A percentile compares a stretch with the other conserved stretches of the same genome.
phyloP scores from a whole-genome alignment of 2,329 filamentous ascomycete species.

The Xylariaceae sp. region DNA sequence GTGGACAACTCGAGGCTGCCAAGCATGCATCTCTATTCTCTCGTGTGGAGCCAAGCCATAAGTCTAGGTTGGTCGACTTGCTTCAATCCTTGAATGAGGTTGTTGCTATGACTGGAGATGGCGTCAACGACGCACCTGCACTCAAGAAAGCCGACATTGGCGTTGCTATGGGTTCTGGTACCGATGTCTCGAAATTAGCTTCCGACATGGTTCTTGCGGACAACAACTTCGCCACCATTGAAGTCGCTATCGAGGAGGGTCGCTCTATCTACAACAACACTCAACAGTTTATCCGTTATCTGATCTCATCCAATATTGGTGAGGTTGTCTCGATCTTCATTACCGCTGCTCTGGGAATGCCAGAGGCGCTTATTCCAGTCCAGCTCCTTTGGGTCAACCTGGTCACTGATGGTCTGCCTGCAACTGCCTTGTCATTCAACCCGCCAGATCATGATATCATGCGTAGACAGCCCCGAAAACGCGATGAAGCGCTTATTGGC shows the following conservation, averaged over 20 bases:
- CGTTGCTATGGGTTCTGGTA: slow-evolving; percentile 97
- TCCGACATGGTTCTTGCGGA: slow-evolving; percentile 98
- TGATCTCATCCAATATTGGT: slow-evolving; percentile 98
- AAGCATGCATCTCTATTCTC: slow-evolving; percentile 89
- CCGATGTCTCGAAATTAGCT: slow-evolving; percentile 92
- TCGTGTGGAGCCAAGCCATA: slow-evolving; percentile 90
- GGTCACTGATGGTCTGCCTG: slow-evolving; percentile 93
- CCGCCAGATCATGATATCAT: slow-evolving; percentile 98
- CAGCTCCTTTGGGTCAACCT: slow-evolving; percentile 99
- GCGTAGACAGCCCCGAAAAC: slow-evolving; percentile 84
- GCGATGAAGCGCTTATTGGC: slow-evolving; percentile 86
- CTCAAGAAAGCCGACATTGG: slow-evolving; percentile 99
- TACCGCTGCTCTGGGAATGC: slow-evolving; percentile 94
- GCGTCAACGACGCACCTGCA: slow-evolving; percentile 95
- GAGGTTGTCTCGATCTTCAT: slow-evolving; percentile 99
- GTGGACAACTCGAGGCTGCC: slow-evolving; percentile 78
- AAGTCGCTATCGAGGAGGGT: slow-evolving; percentile 92
- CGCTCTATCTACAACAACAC: slow-evolving; percentile 99
- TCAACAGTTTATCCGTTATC: slow-evolving; percentile 97
- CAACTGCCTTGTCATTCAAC: slow-evolving; percentile 96
- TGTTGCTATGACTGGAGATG: slow-evolving; percentile 98
- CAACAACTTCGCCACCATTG: slow-evolving; percentile 98
- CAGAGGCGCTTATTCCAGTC: slow-evolving; percentile 92
- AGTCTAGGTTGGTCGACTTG: slow-evolving; percentile 95
- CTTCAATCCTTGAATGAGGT: slow-evolving; percentile 91